Percentiles rank a stretch among this genome's conserved stretches.
These are phyloP conservation scores for Neurospora intermedia DNA, from an alignment of 495 filamentous ascomycete genomes.

Conservation along the genomic window DNA sequence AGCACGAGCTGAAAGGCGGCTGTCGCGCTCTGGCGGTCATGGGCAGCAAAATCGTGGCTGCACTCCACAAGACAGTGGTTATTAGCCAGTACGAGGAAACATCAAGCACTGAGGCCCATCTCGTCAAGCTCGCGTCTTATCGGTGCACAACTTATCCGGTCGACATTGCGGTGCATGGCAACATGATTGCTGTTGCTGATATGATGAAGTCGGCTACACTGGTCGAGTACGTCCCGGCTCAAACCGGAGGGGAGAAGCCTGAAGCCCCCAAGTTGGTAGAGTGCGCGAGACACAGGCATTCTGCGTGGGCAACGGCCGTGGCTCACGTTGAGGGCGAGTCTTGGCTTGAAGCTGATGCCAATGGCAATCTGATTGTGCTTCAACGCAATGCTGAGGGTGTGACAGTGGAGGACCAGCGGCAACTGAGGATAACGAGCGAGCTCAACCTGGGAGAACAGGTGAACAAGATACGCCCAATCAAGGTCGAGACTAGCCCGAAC, in stretches of 20 bases:
- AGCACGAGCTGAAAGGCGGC: slow-evolving; percentile 56
- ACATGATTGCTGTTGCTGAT: slow-evolving; percentile 76
- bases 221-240: slow-evolving; percentile 49
- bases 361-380: slow-evolving; percentile 78
- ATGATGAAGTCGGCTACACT: slow-evolving; percentile 88
- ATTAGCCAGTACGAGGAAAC: slow-evolving; percentile 45
- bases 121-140: slow-evolving; percentile 62
- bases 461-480: slow-evolving; percentile 56
- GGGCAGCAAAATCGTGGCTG: slow-evolving; percentile 66
- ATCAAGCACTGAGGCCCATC: slow-evolving; percentile 34
- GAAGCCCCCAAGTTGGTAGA: slow-evolving; percentile 50
- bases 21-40: slow-evolving; percentile 70
- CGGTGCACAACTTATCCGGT: slow-evolving; percentile 77
- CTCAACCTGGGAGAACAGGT: slow-evolving; percentile 85
- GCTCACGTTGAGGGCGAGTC: slow-evolving; percentile 53
- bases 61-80: slow-evolving; percentile 74
- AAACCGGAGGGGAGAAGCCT: slow-evolving; percentile 17
- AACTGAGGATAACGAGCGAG: slow-evolving; percentile 67
- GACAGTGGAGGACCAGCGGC: slow-evolving; percentile 57
- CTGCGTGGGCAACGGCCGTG: slow-evolving; percentile 72
- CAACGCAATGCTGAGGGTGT: slow-evolving; percentile 59
- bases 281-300: slow-evolving; percentile 69
- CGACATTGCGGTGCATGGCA: slow-evolving; percentile 59
- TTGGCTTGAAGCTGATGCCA: slow-evolving; percentile 70
- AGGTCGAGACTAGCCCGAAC: slow-evolving; percentile 46